Percentiles rank a stretch among this genome's conserved stretches.
These are phyloP conservation scores for Nidularia pulvinata DNA, from an alignment of 768 basidiomycete genomes.

Conservation along the genomic window DNA sequence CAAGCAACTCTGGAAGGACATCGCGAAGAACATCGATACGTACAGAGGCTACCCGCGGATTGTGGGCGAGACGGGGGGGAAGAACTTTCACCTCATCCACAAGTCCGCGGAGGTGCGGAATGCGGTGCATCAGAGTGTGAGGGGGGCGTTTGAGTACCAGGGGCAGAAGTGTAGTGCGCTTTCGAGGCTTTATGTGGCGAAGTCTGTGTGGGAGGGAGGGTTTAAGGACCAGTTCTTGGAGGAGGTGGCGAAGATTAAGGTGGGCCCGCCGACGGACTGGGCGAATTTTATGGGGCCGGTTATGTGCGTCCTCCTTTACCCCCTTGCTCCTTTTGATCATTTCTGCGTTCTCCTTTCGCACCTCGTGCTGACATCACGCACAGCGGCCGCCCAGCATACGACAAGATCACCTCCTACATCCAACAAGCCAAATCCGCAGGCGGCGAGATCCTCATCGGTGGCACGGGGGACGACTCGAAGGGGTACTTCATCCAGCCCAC, in stretches of 20 bases:
- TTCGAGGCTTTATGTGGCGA: constrained; percentile 89
- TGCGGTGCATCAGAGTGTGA: constrained; percentile 86
- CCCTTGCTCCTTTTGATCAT: no score
- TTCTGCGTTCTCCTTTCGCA: no score
- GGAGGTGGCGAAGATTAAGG: constrained; percentile 83
- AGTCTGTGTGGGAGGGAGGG: constrained; percentile 79
- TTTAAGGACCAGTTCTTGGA: constrained; percentile 81
- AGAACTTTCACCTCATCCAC: constrained; percentile 98
- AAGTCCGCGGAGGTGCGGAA: constrained; percentile 84
- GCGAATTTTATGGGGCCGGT: constrained; percentile 95
- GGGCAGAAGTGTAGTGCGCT: constrained; percentile 98
- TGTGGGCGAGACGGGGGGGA: constrained; percentile 98
- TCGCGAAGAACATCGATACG: constrained; percentile 82
- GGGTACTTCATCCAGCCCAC: constrained; percentile 97
- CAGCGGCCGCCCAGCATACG: constrained; percentile 86
- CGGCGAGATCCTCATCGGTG: constrained; percentile 89
- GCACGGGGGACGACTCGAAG: constrained; percentile 86
- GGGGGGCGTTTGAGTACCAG: constrained; percentile 96
- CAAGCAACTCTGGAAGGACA: constrained; percentile 96
- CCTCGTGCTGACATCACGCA: constrained; percentile 1
- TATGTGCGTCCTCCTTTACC: constrained; percentile 53
- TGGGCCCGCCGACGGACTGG: constrained; percentile 78
- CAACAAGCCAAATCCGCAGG: constrained; percentile 86
- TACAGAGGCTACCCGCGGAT: constrained; percentile 93
- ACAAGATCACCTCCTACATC: constrained; percentile 84